Percentiles rank a stretch among this genome's conserved stretches.
Conservation (phyloP, 2,329 filamentous ascomycete genomes). For the Lecanosticta acicola region DNA sequence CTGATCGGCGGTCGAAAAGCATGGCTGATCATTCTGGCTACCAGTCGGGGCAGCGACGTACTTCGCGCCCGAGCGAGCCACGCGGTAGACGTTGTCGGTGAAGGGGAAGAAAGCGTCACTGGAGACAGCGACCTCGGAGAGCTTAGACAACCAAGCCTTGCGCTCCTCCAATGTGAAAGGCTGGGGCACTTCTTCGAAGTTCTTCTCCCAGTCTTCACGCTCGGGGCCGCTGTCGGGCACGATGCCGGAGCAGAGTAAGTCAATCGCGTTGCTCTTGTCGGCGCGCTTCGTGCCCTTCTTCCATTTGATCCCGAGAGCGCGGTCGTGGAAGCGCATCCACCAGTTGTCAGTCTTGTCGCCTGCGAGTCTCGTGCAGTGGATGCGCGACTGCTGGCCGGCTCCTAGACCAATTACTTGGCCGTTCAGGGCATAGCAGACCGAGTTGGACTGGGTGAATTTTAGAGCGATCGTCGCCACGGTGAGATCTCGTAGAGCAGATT, state of each 20-base stretch:
- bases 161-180: conserved; percentile 81
- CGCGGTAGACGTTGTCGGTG: conserved; percentile 94
- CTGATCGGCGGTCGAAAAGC: conserved; percentile 86
- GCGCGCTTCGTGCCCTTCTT: conserved; percentile 95
- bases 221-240: conserved; percentile 79
- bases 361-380: conserved; percentile 95
- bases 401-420: conserved; percentile 92
- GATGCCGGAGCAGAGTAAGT: conserved; percentile 85
- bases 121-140: conserved; percentile 76
- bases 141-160: conserved; percentile 75
- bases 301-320: conserved; percentile 84
- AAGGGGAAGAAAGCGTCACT: conserved; percentile 99
- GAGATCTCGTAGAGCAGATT: conserved; percentile 78
- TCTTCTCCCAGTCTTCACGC: conserved; percentile 75
- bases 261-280: conserved; percentile 97
- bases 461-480: conserved; percentile 93
- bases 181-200: conserved; percentile 83
- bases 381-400: conserved; percentile 93
- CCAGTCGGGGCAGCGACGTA: conserved; percentile 92
- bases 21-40: conserved; percentile 75
- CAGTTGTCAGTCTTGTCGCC: conserved; percentile 99
- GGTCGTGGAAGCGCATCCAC: conserved; percentile 98
- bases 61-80: conserved; percentile 81
- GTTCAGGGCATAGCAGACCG: conserved; percentile 92
- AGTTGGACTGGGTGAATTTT: conserved; percentile 99